Base-by-base conservation (phyloP, 805 yeast genomes). In the Yarrowia porcina region DNA sequence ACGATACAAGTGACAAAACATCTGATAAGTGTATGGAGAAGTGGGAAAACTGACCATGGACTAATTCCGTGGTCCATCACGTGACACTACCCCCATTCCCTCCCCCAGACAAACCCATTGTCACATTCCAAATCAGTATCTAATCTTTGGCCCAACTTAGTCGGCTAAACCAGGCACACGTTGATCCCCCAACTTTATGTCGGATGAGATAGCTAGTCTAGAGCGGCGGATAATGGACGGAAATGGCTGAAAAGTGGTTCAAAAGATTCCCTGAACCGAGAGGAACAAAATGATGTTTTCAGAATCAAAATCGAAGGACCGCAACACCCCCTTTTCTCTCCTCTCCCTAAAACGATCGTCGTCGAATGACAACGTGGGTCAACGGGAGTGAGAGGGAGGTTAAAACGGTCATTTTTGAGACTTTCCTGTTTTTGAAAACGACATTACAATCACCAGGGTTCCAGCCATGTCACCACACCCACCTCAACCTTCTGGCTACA, bases 121-220 rank as follows among this genome's bases (percentile, higher is more conserved):
- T 45, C 52, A 45, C 52, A 30, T 45, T 45, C 52, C 52, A 28
- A 28, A 20, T 30, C 52, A 30, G 52, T 45, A 45, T 45, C 52
- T 45, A 45, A 45, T 45, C 52, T 30, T 44, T 20, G 25, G 36
- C 52, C 52, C 52, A 45, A 45, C 25, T 30, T 27, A 27, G 52
- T 28, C 27, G 52, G 52, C 52, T 45, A 45, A 45, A 45, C 36
- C 36, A 45, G 52, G 36, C 36, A 45, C 52, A 45, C 9, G 52
- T 45, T 45, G 52, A 45, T 30, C 52, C 52, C 30, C 30, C 52
- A 45, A 45, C 52, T 12, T 30, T 30, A 45, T 23, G n/a, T n/a
- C 12, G 30, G 17, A 9, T 5, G 30, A 20, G n/a, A 39, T 20
- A 39, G n/a, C 17, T 12, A 13, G 27, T 39, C 9, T 13, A 12